A percentile compares a stretch with the other conserved stretches of the same genome.
Evolutionary conservation across 345 rosid species (phyloP).

Genomic region (Ceriops decandra): DNA sequence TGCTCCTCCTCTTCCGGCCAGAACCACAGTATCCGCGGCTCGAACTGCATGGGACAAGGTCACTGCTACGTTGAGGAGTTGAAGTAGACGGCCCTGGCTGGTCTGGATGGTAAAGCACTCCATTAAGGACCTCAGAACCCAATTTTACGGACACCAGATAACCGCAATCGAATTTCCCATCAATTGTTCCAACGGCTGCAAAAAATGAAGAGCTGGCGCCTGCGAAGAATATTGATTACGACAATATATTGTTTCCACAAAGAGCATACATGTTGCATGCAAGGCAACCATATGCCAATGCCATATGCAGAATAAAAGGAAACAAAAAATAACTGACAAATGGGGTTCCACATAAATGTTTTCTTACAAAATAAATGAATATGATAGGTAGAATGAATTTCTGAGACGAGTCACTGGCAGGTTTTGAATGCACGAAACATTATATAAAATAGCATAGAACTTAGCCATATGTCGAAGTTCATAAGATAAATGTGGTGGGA

Average conservation of each 20-base stretch:
- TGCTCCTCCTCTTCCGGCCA: conserved; percentile 48
- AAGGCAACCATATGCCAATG: no score
- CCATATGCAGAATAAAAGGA: no score
- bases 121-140: conserved; percentile 76
- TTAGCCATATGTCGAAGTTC: neutral
- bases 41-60: conserved; percentile 34
- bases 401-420: neutral
- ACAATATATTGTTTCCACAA: no score
- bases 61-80: conserved; percentile 10
- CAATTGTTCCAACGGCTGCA: conserved; percentile 62
- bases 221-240: no score
- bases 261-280: no score
- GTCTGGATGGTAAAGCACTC: conserved; percentile 76
- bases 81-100: conserved; percentile 25
- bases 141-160: conserved; percentile 67
- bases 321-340: no score
- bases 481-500: neutral
- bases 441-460: neutral
- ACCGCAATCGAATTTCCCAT: conserved; percentile 89
- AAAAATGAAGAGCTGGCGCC: conserved; percentile 33
- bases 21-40: conserved; percentile 11
- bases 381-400: no score
- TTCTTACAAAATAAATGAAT: no score
- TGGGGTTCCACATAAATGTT: no score
- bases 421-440: neutral